Evolutionary conservation across 495 filamentous ascomycete species (phyloP), one percentile per base, ranked within the genome.

Genomic region (Rostrohypoxylon terebratum): DNA sequence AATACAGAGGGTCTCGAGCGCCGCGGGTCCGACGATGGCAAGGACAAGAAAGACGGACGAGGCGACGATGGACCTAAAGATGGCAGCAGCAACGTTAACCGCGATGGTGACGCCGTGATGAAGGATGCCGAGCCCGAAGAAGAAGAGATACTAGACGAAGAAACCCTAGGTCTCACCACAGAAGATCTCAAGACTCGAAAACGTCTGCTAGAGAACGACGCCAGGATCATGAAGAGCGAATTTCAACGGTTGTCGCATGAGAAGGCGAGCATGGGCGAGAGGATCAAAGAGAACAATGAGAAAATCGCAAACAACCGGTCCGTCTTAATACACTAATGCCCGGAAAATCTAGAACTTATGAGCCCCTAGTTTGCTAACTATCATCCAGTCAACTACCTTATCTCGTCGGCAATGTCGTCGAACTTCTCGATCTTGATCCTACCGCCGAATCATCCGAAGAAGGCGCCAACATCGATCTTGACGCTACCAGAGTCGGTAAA

Each of bases 251-350:
- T 99, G 85, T 91, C 91, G 73, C 96, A 98, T 76, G 96, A 99
- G 83, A 97, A 97, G 84, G 88, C 90, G 59, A 88, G 91, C 66
- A 99, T 98, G 96, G 87, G 89, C 64, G 96, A 99, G 78, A 98
- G 97, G 86, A 97, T 98, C 79, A 98, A 98, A 87, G 96, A 99
- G 78, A 99, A 99, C 76, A 82, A 92, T 75, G 96, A 99, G 71
- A 99, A 98, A 89, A 98, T 99, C 68, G 94, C 97, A 66, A 99
- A 99, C 80, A 99, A 99, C 81, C 90, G 94, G 96, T 97, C 86
- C 71, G 86, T 68, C 50, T 48, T 18, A 36, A 40, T 63, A 59
- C n/a, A 40, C 4, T 18, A n/a, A 58, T 38, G 40, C 10, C n/a
- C 21, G 40, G 1, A 13, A 50, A 10, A 58, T 20, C 7, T 40